Base-by-base conservation (phyloP, 2,329 filamentous ascomycete genomes). In the Parafenestella ontariensis region DNA sequence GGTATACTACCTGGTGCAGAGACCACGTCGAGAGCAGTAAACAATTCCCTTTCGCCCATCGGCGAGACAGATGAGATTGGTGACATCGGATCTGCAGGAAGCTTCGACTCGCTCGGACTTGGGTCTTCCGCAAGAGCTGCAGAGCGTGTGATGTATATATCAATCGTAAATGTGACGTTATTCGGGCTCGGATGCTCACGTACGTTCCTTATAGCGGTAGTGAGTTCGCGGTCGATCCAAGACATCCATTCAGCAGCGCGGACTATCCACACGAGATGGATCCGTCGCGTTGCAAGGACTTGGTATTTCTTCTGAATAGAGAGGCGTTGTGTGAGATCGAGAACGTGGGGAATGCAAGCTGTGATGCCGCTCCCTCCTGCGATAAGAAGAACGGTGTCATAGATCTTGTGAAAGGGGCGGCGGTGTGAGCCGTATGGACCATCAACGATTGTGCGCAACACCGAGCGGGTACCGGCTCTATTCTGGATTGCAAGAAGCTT, bases 351-450 rank as follows among this genome's bases (percentile, higher is more conserved):
- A 9, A 65, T 13, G 4, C 36, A 42, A 18, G 54, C 61, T 5
- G 55, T 54, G 45, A 61, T 55, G 31, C 62, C 60, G 13, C 37
- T 55, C 2, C 62, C 60, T 18, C 49, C 59, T 10, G 62, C 59
- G 37, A 65, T 29, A 23, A 44, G 55, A 6, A 63, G 24, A 8
- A 65, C 46, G 4, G 52, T 55, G 43, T 65, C 58, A 49, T 52
- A 58, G 44, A 56, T 20, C 18, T 21, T 39, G 42, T 62, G 60
- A 3, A 55, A 34, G 21, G 53, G 56, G 15, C 53, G 55, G 23
- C 45, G 29, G 52, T 58, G 52, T 15, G 43, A 42, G 40, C 70
- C 69, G 51, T 75, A 72, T 2, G 69, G 66, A 1, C 70, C 70
- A 29, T 73, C 70, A 40, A 74, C 51, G 49, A 57, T 61, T 18